phyloP scores from a whole-genome alignment of 192 early-diverging fungal genomes.

The Coemansia sp. region DNA sequence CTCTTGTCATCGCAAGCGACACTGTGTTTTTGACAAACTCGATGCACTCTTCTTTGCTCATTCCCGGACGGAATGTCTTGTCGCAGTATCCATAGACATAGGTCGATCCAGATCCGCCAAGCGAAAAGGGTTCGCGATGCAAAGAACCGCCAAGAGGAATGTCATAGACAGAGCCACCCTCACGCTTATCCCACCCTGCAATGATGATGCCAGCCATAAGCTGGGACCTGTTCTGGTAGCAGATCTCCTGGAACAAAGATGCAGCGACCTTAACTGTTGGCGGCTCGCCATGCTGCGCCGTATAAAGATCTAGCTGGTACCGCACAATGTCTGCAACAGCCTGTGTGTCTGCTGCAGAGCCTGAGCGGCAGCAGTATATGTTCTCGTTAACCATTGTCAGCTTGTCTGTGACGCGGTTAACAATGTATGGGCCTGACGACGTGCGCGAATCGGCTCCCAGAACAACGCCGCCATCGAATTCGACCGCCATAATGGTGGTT shows the following conservation, averaged over 20 bases:
- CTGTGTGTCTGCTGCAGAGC: conserved; percentile 97
- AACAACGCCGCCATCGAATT: conserved; percentile 88
- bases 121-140: conserved; percentile 87
- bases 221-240: conserved; percentile 89
- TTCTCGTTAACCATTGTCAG: conserved; percentile 91
- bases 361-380: conserved; percentile 98
- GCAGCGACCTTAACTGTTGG: conserved; percentile 88
- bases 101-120: conserved; percentile 92
- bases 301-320: conserved; percentile 92
- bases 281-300: conserved; percentile 77
- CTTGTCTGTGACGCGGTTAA: conserved; percentile 98
- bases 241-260: conserved; percentile 88
- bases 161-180: conserved; percentile 85
- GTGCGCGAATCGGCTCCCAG: conserved; percentile 97
- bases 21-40: conserved; percentile 94
- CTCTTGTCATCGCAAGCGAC: conserved; percentile 90
- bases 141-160: conserved; percentile 92
- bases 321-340: conserved; percentile 96
- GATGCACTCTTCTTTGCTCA: conserved; percentile 85
- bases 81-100: conserved; percentile 99
- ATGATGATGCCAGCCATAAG: conserved; percentile 94
- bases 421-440: conserved; percentile 93
- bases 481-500: conserved; percentile 96
- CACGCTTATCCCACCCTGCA: conserved; percentile 92
- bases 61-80: conserved; percentile 70